Conservation (phyloP, 306 rosid genomes). For the Fragaria nilgerrensis region DNA sequence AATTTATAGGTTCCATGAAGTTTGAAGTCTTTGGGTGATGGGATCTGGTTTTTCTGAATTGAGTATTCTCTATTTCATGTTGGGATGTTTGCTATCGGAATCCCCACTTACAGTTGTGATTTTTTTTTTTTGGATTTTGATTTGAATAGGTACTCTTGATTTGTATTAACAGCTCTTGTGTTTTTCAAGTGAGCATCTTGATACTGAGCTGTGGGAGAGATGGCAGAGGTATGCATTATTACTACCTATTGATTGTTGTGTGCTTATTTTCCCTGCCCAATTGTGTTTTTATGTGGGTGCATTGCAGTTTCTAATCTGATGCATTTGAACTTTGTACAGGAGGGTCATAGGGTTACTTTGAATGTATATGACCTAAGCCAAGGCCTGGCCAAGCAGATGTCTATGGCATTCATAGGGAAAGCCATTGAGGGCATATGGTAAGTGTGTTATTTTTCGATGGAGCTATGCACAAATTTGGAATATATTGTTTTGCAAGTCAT, state of each 20-base stretch:
- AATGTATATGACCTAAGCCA: constrained; percentile 90
- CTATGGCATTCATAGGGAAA: constrained; percentile 76
- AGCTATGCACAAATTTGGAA: background rate
- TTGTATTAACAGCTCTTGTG: background rate
- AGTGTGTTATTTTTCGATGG: constrained; percentile 25
- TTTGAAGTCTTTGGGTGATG: background rate
- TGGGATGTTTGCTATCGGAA: background rate
- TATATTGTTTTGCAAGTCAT: background rate
- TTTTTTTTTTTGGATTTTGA: background rate
- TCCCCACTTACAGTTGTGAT: background rate
- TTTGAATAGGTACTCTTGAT: constrained; percentile 11
- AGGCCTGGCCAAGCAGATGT: constrained; percentile 89
- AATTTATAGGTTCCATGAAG: background rate
- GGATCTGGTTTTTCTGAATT: background rate
- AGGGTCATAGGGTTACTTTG: constrained; percentile 68
- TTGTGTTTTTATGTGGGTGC: background rate
- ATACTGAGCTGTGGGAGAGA: constrained; percentile 21
- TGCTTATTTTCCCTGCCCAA: background rate
- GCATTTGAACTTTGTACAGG: constrained; percentile 45
- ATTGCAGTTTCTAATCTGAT: background rate
- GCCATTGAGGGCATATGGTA: constrained; percentile 92
- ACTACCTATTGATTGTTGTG: background rate
- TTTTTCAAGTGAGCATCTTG: background rate
- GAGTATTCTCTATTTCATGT: background rate
- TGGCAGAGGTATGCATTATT: constrained; percentile 68